Base-by-base conservation (phyloP, 2,329 filamentous ascomycete species). In the Bretziella fagacearum region DNA sequence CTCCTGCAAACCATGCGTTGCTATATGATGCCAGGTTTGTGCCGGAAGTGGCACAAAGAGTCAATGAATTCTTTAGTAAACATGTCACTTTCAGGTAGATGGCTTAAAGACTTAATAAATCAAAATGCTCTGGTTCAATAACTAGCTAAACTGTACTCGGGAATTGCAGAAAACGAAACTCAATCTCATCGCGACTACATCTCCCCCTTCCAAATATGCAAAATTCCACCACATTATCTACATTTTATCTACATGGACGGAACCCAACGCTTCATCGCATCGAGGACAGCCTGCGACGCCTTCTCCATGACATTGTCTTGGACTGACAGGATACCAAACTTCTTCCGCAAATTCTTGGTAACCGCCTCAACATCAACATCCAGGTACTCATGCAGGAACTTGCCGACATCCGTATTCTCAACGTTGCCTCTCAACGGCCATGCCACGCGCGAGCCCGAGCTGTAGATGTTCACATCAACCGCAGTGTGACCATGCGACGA, bases 391-490 rank as follows among this genome's bases (percentile, higher is more conserved):
- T 76, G 68, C 49, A 98, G 63, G 60, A 95, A 98, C 37, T 73
- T 67, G 27, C 91, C 91, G 1, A 98, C 72, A 22, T 96, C 86
- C 0, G 80, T 96, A 59, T 98, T 98, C 67, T 98, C 91, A 47
- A 93, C 79, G 60, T 96, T 96, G 6, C 89, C 89, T 2, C 74
- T 66, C 5, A 94, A 68, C 11, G 71, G 67, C 36, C 73, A 70
- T 1, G 79, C 74, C 30, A 73, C 69, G 0, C 74, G 69, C 3
- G 83, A 78, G 39, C 70, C 69, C 0, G 82, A 87, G 45, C 83
- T 81, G 64, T 96, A 98, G 54, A 98, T 84, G 62, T 98, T 98
- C 42, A 98, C 91, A 59, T 98, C 91, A 6, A 91, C 86, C 44
- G 81, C 91, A 17, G 80, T 82, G 64, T 98, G 91, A 23, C 91